These are phyloP conservation scores for Russula brevipes DNA, from an alignment of 768 basidiomycete species.

Conservation along the genomic window DNA sequence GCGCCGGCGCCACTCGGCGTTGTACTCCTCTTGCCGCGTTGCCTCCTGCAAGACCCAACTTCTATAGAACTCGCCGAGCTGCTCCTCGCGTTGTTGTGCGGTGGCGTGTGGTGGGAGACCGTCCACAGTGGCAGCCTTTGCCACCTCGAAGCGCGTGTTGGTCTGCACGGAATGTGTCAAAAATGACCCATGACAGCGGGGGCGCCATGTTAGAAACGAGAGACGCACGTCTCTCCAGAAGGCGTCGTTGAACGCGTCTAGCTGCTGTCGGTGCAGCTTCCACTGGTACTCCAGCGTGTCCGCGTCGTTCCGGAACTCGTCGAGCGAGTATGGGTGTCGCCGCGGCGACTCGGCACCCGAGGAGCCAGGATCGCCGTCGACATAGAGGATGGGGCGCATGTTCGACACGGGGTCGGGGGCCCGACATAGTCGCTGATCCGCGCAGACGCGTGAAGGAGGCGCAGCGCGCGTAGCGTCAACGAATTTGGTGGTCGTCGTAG, in stretches of 20 bases:
- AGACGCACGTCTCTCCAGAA: constrained; percentile 79
- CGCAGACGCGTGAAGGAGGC: constrained; percentile 22
- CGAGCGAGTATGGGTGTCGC: constrained; percentile 71
- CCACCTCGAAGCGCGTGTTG: constrained; percentile 74
- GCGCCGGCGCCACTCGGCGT: constrained; percentile 59
- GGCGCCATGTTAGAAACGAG: neutral
- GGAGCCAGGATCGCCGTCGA: constrained; percentile 51
- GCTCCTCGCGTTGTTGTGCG: constrained; percentile 55
- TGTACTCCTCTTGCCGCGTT: constrained; percentile 52
- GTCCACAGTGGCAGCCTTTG: constrained; percentile 52
- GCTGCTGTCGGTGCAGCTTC: constrained; percentile 61
- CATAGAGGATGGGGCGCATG: constrained; percentile 74
- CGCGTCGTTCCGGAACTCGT: constrained; percentile 50
- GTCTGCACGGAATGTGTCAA: constrained; percentile 43
- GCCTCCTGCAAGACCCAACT: constrained; percentile 72
- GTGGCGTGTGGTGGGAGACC: constrained; percentile 50
- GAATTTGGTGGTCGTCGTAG: constrained; percentile 11
- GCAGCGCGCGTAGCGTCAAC: constrained; percentile 20
- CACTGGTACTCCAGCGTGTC: constrained; percentile 57
- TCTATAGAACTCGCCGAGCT: constrained; percentile 66
- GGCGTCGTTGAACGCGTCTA: constrained; percentile 69
- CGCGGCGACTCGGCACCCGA: constrained; percentile 22
- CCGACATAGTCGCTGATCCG: constrained; percentile 44
- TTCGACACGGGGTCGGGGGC: constrained; percentile 76
- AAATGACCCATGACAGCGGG: neutral